A percentile compares a stretch with the other conserved stretches of the same genome.
These are phyloP conservation scores for Aspergillus diversus DNA, from an alignment of 495 filamentous ascomycete genomes.

Conservation along the genomic window DNA sequence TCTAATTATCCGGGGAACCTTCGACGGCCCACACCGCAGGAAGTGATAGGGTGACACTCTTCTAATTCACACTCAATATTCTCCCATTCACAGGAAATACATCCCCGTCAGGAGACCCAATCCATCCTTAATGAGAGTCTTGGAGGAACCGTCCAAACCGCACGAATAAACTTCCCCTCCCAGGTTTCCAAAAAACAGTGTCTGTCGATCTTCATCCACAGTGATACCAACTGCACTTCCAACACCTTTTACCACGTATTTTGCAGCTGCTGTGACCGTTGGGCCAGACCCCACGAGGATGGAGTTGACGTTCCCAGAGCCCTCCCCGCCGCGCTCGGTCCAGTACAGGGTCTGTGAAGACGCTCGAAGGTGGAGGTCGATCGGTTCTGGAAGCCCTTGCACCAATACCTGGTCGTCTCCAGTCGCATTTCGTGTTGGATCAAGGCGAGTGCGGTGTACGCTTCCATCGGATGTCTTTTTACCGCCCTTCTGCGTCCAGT, in stretches of 20 bases:
- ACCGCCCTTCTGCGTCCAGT: constrained; percentile 6
- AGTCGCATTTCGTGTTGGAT: background rate
- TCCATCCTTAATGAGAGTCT: background rate
- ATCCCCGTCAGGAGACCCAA: background rate
- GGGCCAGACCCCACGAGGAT: background rate
- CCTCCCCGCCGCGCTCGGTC: background rate
- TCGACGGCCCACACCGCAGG: background rate
- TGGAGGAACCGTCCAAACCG: background rate
- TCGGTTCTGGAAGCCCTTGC: background rate
- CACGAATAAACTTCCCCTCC: background rate
- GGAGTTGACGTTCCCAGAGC: background rate
- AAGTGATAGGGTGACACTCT: background rate
- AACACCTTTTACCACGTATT: background rate
- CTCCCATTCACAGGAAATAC: background rate
- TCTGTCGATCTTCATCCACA: background rate
- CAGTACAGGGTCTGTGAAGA: background rate
- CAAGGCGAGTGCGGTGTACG: background rate
- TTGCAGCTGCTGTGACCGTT: background rate
- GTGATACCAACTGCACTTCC: background rate
- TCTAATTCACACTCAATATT: background rate
- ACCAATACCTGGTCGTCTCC: background rate
- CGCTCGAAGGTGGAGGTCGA: background rate
- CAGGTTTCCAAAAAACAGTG: constrained; percentile 1
- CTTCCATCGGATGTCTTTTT: background rate
- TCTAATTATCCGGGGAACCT: background rate